Conservation (phyloP, 345 rosid genomes). For the Corymbia maculata region DNA sequence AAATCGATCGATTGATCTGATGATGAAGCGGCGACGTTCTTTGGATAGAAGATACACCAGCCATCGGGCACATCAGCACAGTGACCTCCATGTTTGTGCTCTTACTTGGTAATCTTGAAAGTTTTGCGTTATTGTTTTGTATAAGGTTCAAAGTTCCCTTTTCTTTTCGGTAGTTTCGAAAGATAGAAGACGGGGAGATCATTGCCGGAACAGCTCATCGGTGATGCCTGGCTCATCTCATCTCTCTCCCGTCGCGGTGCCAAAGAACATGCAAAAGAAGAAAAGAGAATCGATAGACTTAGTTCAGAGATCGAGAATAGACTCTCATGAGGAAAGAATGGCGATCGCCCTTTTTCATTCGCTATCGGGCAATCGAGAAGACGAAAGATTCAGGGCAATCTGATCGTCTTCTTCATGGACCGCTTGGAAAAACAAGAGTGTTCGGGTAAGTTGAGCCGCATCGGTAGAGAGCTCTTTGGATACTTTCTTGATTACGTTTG, state of each 20-base stretch:
- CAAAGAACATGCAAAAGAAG: background rate
- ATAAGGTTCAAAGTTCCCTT: background rate
- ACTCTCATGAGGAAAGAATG: background rate
- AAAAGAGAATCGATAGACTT: background rate
- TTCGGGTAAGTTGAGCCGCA: background rate
- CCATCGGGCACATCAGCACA: background rate
- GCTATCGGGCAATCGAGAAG: background rate
- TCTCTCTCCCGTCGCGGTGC: background rate
- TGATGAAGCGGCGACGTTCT: background rate
- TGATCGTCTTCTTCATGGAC: background rate
- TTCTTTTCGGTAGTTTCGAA: background rate
- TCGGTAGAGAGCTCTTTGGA: background rate
- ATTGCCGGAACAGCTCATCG: no score
- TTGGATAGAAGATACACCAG: background rate
- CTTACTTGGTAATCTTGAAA: background rate
- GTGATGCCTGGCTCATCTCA: background rate
- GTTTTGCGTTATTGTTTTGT: background rate
- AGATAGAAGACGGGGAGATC: background rate
- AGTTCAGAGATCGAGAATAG: background rate
- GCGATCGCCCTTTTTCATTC: background rate
- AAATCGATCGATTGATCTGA: background rate
- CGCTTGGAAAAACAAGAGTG: background rate
- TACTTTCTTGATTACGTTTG: background rate
- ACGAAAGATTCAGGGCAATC: background rate
- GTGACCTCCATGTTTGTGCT: background rate